Evolutionary conservation across 2,329 filamentous ascomycete genomes (phyloP).

Genomic region (Mollisiaceae sp.): DNA sequence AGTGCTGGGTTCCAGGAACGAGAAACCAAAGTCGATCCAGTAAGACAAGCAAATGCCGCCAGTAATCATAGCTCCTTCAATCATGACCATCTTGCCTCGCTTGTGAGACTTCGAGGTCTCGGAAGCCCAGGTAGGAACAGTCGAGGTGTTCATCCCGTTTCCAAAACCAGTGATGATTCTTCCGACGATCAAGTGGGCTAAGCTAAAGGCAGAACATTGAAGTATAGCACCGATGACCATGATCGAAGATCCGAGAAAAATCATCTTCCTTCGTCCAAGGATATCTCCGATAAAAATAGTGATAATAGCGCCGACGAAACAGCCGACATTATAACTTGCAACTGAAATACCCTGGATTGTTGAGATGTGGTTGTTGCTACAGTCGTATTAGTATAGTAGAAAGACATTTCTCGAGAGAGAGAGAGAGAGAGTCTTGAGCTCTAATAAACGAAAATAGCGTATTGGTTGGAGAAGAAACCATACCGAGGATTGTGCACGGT

Average conservation of each 20-base stretch:
- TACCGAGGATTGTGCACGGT: conserved; percentile 39
- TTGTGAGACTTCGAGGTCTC: conserved; percentile 63
- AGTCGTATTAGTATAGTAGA: not conserved
- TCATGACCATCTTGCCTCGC: conserved; percentile 64
- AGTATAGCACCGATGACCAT: conserved; percentile 61
- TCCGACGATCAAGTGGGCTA: conserved; percentile 61
- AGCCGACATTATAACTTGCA: conserved; percentile 64
- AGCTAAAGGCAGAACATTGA: conserved; percentile 48
- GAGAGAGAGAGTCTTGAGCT: too few relatives aligned
- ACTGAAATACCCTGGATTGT: conserved; percentile 55
- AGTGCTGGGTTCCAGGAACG: conserved; percentile 53
- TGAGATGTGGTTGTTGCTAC: conserved; percentile 32
- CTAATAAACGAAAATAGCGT: too few relatives aligned
- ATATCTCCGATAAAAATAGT: conserved; percentile 58
- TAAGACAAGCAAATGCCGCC: conserved; percentile 62
- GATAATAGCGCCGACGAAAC: conserved; percentile 56
- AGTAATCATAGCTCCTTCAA: conserved; percentile 63
- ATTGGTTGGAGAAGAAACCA: too few relatives aligned
- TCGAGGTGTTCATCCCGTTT: conserved; percentile 55
- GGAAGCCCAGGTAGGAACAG: conserved; percentile 64
- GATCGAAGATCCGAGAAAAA: conserved; percentile 61
- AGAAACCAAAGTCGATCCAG: conserved; percentile 65
- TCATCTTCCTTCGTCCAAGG: conserved; percentile 61
- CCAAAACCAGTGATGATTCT: conserved; percentile 56
- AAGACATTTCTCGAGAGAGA: not conserved